phyloP scores from a whole-genome alignment of 2,329 filamentous ascomycete species.

The Aureobasidium leucospermi region DNA sequence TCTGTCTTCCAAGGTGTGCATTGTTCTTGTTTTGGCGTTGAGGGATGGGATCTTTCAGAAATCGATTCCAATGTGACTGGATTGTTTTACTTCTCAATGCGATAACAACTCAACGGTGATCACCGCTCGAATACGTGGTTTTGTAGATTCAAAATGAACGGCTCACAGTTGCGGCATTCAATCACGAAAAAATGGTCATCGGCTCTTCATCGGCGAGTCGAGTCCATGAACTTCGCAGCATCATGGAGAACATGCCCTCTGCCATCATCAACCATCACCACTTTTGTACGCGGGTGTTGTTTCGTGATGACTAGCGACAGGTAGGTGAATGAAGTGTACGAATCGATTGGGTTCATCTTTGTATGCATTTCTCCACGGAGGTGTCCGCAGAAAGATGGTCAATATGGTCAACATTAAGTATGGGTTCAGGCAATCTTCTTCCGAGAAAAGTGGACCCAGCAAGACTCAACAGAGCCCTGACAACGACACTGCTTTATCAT shows the following conservation, averaged over 20 bases:
- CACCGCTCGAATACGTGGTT: neutral
- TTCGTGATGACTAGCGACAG: too few relatives aligned
- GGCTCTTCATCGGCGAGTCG: neutral
- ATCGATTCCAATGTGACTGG: neutral
- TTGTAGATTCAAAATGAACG: neutral
- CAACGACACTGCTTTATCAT: neutral
- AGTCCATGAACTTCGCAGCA: neutral
- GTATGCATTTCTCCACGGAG: neutral
- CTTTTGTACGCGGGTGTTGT: too few relatives aligned
- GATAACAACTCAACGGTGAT: neutral
- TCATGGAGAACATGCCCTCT: too few relatives aligned
- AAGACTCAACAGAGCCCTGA: neutral
- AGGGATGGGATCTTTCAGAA: neutral
- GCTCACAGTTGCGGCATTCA: neutral
- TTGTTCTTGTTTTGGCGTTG: neutral
- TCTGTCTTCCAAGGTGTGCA: too few relatives aligned
- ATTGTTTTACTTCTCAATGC: neutral
- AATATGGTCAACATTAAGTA: neutral
- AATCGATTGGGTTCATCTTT: too few relatives aligned
- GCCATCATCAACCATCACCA: too few relatives aligned
- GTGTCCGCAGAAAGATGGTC: neutral
- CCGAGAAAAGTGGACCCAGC: slow-evolving; percentile 4
- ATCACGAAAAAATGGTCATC: neutral
- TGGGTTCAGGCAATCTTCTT: neutral
- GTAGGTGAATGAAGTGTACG: too few relatives aligned